Base-by-base conservation (phyloP, 208 protist species). In the Leishmania amazonensis region DNA sequence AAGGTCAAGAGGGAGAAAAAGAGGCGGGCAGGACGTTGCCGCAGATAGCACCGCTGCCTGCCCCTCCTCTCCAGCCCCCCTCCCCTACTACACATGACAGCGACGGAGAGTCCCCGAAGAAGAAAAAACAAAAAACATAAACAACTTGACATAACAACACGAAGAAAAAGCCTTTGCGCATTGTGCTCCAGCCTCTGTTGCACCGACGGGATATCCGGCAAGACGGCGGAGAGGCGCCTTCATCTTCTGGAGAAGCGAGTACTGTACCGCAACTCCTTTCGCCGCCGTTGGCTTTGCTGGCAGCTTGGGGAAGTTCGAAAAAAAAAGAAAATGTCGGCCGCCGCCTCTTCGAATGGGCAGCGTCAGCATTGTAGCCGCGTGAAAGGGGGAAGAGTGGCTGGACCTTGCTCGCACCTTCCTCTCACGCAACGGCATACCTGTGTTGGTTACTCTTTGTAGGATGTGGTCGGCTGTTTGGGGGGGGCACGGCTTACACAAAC, bases 311-410 rank as follows among this genome's bases (percentile, higher is more conserved):
- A 64, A 64, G 58, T 28, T 13, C 45, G 35, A 67, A 74, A 51
- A 75, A n/a, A 49, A 47, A 53, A 82, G 68, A 9, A 80, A 35
- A 38, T 13, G 42, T 24, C 64, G 3, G 73, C 31, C 51, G 81
- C 74, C 35, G 38, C 42, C 24, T 71, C 58, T 73, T 80, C n/a
- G 78, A 70, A 62, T 67, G 64, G 47, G 78, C 49, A 51, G 60
- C 24, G 42, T 51, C 11, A 40, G 51, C 38, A 21, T 38, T 28
- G n/a, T 35, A 13, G 49, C 24, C 28, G 54, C 1, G n/a, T 31
- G 24, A 54, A 75, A 38, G 65, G 57, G 28, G 42, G 67, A 15
- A 58, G 45, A 38, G 60, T 51, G 47, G 28, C 45, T 21, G 45
- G 8, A 31, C 24, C 28, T 35, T 31, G 9, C 21, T 49, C 45